These are phyloP conservation scores for Trametes hirsuta DNA, from an alignment of 1,284 basidiomycete species.

Conservation along the genomic window DNA sequence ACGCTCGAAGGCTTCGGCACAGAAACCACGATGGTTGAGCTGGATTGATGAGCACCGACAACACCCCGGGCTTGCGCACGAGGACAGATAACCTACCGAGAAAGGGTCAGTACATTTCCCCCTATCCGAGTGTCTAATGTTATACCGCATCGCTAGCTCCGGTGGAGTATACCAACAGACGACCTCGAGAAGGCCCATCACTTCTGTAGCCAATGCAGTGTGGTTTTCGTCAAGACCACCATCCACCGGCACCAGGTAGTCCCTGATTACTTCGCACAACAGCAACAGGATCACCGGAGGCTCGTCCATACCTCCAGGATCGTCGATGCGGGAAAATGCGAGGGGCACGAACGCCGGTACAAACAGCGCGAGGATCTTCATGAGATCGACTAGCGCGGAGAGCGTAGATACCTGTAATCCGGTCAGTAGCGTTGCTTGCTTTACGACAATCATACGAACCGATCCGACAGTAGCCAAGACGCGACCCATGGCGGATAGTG, in stretches of 20 bases:
- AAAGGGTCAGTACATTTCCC: slow-evolving; percentile 1
- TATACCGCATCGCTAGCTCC: slow-evolving; percentile 48
- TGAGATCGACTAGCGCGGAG: slow-evolving; percentile 55
- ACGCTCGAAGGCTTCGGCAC: slow-evolving; percentile 44
- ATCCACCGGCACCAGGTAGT: slow-evolving; percentile 40
- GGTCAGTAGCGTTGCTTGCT: slow-evolving; percentile 2
- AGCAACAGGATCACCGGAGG: slow-evolving; percentile 42
- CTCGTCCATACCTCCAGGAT: slow-evolving; percentile 26
- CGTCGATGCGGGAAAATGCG: slow-evolving; percentile 40
- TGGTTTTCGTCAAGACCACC: slow-evolving; percentile 27
- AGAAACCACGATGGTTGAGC: slow-evolving; percentile 56
- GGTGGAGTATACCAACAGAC: slow-evolving; percentile 53
- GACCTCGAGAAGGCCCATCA: slow-evolving; percentile 54
- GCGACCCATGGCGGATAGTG: slow-evolving; percentile 23
- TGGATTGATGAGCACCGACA: slow-evolving; percentile 52
- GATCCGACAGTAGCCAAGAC: slow-evolving; percentile 40
- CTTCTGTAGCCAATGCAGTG: slow-evolving; percentile 43
- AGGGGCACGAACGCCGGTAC: slow-evolving; percentile 51
- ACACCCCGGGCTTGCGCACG: slow-evolving; percentile 41
- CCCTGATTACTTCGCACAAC: slow-evolving; percentile 46
- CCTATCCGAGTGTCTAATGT: not conserved
- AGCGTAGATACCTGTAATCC: slow-evolving; percentile 46
- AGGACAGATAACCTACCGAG: slow-evolving; percentile 44
- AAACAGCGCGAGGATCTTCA: slow-evolving; percentile 48
- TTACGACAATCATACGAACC: slow-evolving; percentile 40